Conservation (phyloP, 495 filamentous ascomycete genomes). For the Jackrogersella multiformis region DNA sequence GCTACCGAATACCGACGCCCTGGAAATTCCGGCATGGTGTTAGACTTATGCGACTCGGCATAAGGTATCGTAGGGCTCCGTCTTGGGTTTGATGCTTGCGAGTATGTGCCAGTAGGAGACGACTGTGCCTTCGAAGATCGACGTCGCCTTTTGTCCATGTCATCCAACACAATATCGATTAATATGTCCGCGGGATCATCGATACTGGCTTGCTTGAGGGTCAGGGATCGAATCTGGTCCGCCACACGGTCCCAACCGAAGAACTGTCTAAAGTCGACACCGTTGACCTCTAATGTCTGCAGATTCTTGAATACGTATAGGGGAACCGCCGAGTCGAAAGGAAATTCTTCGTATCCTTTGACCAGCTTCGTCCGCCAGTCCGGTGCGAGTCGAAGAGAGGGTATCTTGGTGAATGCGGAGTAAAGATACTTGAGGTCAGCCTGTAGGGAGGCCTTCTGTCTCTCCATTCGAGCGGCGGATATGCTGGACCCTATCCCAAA, state of each 20-base stretch:
- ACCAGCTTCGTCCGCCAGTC: slow-evolving; percentile 91
- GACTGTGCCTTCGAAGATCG: slow-evolving; percentile 85
- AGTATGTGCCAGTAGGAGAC: slow-evolving; percentile 76
- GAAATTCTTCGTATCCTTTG: slow-evolving; percentile 94
- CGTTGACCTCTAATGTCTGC: slow-evolving; percentile 89
- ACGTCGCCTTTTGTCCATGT: slow-evolving; percentile 89
- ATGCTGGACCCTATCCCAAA: slow-evolving; percentile 81
- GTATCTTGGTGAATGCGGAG: slow-evolving; percentile 98
- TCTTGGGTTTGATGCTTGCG: slow-evolving; percentile 66
- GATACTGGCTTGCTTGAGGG: slow-evolving; percentile 85
- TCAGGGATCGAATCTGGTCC: slow-evolving; percentile 88
- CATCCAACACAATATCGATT: slow-evolving; percentile 91
- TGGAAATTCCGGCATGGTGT: slow-evolving; percentile 73
- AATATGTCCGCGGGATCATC: slow-evolving; percentile 92
- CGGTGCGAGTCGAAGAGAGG: slow-evolving; percentile 84
- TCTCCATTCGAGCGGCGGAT: slow-evolving; percentile 80
- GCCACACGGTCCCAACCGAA: slow-evolving; percentile 95
- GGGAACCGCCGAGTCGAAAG: slow-evolving; percentile 97
- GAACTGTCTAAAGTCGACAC: slow-evolving; percentile 95
- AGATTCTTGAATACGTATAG: slow-evolving; percentile 95
- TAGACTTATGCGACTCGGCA: slow-evolving; percentile 64
- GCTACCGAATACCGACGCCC: slow-evolving; percentile 58
- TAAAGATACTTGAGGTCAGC: slow-evolving; percentile 94
- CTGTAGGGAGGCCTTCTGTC: slow-evolving; percentile 82
- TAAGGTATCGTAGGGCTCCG: slow-evolving; percentile 64